Evolutionary conservation across 352 stramenopile species (phyloP).

Genomic region (Bremia lactucae): DNA sequence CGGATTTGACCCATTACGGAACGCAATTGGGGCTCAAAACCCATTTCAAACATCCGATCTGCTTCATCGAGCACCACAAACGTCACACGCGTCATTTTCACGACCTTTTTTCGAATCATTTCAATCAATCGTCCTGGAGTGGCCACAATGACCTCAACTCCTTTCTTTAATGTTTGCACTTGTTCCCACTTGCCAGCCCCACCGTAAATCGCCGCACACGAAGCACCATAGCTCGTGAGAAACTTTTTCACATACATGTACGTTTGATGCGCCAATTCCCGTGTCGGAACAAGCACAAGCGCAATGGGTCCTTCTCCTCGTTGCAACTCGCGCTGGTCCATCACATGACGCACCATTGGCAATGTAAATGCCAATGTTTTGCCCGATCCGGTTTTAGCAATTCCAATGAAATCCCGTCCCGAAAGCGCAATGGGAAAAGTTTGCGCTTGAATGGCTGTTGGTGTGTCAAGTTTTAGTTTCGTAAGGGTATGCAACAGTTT

Average conservation of each 20-base stretch:
- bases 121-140: slow-evolving; percentile 77
- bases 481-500: slow-evolving; percentile 60
- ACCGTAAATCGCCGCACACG: slow-evolving; percentile 69
- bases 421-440: slow-evolving; percentile 73
- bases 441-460: slow-evolving; percentile 74
- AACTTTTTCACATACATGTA: slow-evolving; percentile 82
- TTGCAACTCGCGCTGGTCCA: slow-evolving; percentile 74
- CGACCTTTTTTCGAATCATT: slow-evolving; percentile 66
- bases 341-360: slow-evolving; percentile 87
- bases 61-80: slow-evolving; percentile 85
- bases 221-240: slow-evolving; percentile 44
- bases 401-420: slow-evolving; percentile 72
- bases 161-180: slow-evolving; percentile 60
- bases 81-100: slow-evolving; percentile 57
- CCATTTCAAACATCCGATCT: slow-evolving; percentile 87
- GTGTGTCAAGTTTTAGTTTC: slow-evolving; percentile 60
- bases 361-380: slow-evolving; percentile 97
- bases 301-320: slow-evolving; percentile 73
- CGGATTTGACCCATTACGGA: slow-evolving; percentile 79
- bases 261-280: slow-evolving; percentile 81
- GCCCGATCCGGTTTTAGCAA: slow-evolving; percentile 93
- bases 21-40: slow-evolving; percentile 73
- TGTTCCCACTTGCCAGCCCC: slow-evolving; percentile 82
- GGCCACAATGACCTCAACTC: slow-evolving; percentile 65
- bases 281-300: slow-evolving; percentile 65